Base-by-base conservation (phyloP, 2,329 filamentous ascomycete genomes). In the Leptodontidium sp. region DNA sequence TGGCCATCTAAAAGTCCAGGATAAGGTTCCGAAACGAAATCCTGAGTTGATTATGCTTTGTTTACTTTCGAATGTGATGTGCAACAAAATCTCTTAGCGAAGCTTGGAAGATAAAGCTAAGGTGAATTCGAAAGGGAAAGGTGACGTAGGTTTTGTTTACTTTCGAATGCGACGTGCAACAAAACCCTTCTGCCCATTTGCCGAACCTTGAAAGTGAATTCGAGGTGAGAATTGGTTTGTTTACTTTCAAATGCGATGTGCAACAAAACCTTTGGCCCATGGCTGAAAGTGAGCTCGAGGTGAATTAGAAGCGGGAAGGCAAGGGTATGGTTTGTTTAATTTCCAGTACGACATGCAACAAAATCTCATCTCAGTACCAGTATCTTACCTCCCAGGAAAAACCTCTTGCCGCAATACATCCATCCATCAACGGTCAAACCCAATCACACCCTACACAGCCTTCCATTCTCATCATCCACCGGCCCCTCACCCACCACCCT, bases 401-500 rank as follows among this genome's bases (percentile, higher is more conserved):
- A 7, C 8, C 9, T 11, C 38, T 11, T 8, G 9, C 38, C 38
- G 38, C 38, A 9, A 9, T 35, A 5, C 32, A 35, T 21, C 32
- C 32, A 45, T 14, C 43, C 17, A 45, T 45, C 43, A 45, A n/a
- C 21, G 21, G 21, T 8, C 15, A 53, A 57, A 6, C 35, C 24
- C 53, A 35, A 4, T 35, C 12, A 64, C 1, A 64, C 62, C 62
- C 50, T 43, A 57, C 62, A 64, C 50, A 64, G 35, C 38, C 38
- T 64, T 12, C 62, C 62, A 64, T 64, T 57, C 50, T 64, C 62
- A 57, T 64, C 40, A 50, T 24, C 49, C 26, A 57, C 38, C 21
- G 55, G 55, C 32, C 55, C 55, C n/a, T 29, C 11, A 1, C 32
- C 32, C 32, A 38, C n/a, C 8, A 67, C 84, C 84, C 49, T 26